Conservation (phyloP, 768 basidiomycete genomes). For the Kwoniella shandongensis region DNA sequence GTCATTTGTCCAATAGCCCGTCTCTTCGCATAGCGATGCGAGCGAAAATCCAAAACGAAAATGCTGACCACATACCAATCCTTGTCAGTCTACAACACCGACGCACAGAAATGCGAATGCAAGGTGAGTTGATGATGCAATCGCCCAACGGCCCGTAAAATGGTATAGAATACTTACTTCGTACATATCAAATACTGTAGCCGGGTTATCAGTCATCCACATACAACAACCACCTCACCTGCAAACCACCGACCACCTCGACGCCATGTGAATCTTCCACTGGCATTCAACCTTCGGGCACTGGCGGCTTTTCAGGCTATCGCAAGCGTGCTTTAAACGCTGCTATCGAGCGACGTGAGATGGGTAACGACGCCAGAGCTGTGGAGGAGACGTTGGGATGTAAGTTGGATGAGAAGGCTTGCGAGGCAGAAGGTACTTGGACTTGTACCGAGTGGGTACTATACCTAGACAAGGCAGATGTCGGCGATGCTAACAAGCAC, state of each 20-base stretch:
- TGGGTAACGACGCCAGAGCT: not conserved
- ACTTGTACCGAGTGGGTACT: slow-evolving; percentile 16
- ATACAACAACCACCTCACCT: too few species aligned
- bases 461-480: not conserved
- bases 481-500: slow-evolving; percentile 3
- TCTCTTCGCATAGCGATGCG: too few species aligned
- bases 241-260: too few species aligned
- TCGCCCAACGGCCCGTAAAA: not conserved
- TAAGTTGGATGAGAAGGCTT: slow-evolving; percentile 17
- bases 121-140: slow-evolving; percentile 1
- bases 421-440: slow-evolving; percentile 12
- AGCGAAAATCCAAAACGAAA: not conserved
- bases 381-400: slow-evolving; percentile 8
- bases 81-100: not conserved
- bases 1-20: too few species aligned
- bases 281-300: not conserved
- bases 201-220: too few species aligned
- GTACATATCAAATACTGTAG: too few species aligned
- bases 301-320: not conserved
- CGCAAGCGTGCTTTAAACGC: slow-evolving; percentile 1
- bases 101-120: slow-evolving; percentile 1
- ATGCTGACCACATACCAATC: not conserved
- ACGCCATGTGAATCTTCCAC: not conserved
- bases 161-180: too few species aligned
- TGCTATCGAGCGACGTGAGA: not conserved